Percentiles rank a stretch among this genome's conserved stretches.
Conservation (phyloP, 495 filamentous ascomycete species). For the Hypoxylon cercidicola region DNA sequence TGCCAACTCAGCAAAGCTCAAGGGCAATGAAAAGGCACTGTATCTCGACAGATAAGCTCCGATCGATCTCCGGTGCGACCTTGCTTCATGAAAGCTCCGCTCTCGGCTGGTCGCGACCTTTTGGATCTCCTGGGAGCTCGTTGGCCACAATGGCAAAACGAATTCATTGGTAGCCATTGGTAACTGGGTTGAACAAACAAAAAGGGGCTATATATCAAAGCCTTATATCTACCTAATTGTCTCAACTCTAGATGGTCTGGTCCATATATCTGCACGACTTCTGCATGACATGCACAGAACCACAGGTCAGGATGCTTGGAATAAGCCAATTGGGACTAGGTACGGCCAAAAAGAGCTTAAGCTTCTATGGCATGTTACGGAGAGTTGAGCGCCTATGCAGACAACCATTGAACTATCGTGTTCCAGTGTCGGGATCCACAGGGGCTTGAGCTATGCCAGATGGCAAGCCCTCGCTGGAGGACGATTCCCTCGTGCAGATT, state of each 20-base stretch:
- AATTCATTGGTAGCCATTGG: slow-evolving; percentile 39
- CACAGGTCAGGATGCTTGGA: slow-evolving; percentile 32
- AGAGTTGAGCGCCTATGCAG: slow-evolving; percentile 36
- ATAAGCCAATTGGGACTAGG: slow-evolving; percentile 39
- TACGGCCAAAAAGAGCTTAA: slow-evolving; percentile 34
- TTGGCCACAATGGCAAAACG: slow-evolving; percentile 10
- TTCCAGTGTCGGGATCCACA: slow-evolving; percentile 48
- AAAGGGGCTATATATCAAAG: slow-evolving; percentile 38
- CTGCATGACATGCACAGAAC: slow-evolving; percentile 45
- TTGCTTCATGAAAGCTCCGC: slow-evolving; percentile 36
- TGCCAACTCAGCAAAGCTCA: slow-evolving; percentile 41
- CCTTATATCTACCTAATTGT: slow-evolving; percentile 42
- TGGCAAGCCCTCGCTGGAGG: slow-evolving; percentile 60
- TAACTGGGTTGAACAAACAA: slow-evolving; percentile 26
- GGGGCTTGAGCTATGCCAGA: slow-evolving; percentile 55
- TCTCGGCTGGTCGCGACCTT: slow-evolving; percentile 36
- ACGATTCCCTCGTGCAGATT: slow-evolving; percentile 46
- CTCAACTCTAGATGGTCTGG: slow-evolving; percentile 34
- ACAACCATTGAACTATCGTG: slow-evolving; percentile 45
- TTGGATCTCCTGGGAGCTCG: slow-evolving; percentile 14
- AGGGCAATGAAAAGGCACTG: slow-evolving; percentile 15
- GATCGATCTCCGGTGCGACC: slow-evolving; percentile 40
- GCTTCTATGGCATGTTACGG: slow-evolving; percentile 39
- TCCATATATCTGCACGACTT: slow-evolving; percentile 40
- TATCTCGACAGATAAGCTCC: slow-evolving; percentile 33